Evolutionary conservation across 495 filamentous ascomycete species (phyloP).

Genomic region (Hyaloscypha hepaticicola): DNA sequence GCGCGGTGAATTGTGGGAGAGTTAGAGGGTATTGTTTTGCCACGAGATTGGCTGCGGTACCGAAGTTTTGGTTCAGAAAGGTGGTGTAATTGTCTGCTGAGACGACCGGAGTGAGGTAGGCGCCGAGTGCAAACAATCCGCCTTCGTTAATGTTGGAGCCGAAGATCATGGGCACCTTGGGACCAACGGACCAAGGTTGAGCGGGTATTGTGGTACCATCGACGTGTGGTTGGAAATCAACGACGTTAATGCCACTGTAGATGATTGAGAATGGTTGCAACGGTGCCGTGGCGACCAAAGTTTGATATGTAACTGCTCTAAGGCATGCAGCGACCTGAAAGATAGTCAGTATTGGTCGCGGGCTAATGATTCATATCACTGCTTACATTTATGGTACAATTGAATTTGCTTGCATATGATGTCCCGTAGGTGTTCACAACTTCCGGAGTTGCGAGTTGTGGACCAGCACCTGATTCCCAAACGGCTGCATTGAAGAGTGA

Average conservation of each 20-base stretch:
- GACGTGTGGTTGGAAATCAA: constrained; percentile 32
- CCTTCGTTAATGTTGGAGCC: constrained; percentile 37
- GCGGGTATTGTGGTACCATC: constrained; percentile 39
- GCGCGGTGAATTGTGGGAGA: constrained; percentile 10
- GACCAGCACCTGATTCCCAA: constrained; percentile 38
- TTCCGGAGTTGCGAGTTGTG: constrained; percentile 13
- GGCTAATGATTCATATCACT: background rate
- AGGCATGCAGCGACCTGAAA: constrained; percentile 6
- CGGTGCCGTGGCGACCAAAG: background rate
- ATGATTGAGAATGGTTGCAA: background rate
- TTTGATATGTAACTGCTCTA: background rate
- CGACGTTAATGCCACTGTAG: constrained; percentile 10
- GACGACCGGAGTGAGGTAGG: constrained; percentile 13
- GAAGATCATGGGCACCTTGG: constrained; percentile 40
- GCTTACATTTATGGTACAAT: constrained; percentile 15
- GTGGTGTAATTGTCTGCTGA: constrained; percentile 6
- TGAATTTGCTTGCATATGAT: constrained; percentile 1
- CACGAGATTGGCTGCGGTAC: constrained; percentile 33
- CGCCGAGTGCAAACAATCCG: constrained; percentile 26
- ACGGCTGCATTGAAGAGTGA: constrained; percentile 37
- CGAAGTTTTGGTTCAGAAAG: constrained; percentile 37
- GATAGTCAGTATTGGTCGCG: background rate
- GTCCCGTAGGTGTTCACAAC: constrained; percentile 15
- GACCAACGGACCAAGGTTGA: constrained; percentile 35
- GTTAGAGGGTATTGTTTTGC: constrained; percentile 37